A percentile compares a stretch with the other conserved stretches of the same genome.
phyloP scores from a whole-genome alignment of 2,329 filamentous ascomycete species.

The Aspergillus luchuensis region DNA sequence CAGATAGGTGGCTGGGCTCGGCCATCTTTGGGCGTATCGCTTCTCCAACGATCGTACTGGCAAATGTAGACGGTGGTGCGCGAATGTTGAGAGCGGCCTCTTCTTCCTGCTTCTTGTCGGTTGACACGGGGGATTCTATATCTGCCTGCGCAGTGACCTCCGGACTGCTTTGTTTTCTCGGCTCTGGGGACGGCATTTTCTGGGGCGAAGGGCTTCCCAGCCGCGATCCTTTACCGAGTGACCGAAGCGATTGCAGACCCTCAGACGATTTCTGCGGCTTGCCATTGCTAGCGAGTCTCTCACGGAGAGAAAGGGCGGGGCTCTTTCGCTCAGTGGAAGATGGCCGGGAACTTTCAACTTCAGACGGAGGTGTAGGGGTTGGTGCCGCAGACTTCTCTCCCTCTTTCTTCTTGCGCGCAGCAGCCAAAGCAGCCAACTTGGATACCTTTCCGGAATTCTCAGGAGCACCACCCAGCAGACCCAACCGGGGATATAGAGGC shows the following conservation, averaged over 20 bases:
- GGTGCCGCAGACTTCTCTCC: slow-evolving; percentile 56
- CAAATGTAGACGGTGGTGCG: slow-evolving; percentile 55
- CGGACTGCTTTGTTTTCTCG: slow-evolving; percentile 11
- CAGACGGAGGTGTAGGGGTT: background rate
- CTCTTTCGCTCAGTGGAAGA: slow-evolving; percentile 25
- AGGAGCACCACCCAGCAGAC: slow-evolving; percentile 75
- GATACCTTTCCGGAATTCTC: slow-evolving; percentile 71
- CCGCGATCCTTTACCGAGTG: slow-evolving; percentile 22
- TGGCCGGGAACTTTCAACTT: slow-evolving; percentile 12
- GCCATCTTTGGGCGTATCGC: slow-evolving; percentile 26
- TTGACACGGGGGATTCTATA: slow-evolving; percentile 8
- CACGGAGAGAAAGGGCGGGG: slow-evolving; percentile 38
- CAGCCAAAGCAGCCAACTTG: slow-evolving; percentile 87
- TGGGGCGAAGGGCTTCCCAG: slow-evolving; percentile 19
- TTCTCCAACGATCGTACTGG: slow-evolving; percentile 45
- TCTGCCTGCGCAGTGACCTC: slow-evolving; percentile 6
- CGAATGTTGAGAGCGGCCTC: slow-evolving; percentile 35
- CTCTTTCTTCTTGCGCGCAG: slow-evolving; percentile 80
- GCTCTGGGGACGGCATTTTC: slow-evolving; percentile 25
- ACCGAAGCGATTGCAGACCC: slow-evolving; percentile 23
- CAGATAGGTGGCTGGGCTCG: slow-evolving; percentile 38
- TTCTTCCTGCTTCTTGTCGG: slow-evolving; percentile 18
- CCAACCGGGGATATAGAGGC: slow-evolving; percentile 60
- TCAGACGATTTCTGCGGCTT: slow-evolving; percentile 32
- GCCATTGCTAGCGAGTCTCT: slow-evolving; percentile 39